A percentile compares a stretch with the other conserved stretches of the same genome.
Conservation (phyloP, 108 stramenopile species). For the Discostella pseudostelligera region DNA sequence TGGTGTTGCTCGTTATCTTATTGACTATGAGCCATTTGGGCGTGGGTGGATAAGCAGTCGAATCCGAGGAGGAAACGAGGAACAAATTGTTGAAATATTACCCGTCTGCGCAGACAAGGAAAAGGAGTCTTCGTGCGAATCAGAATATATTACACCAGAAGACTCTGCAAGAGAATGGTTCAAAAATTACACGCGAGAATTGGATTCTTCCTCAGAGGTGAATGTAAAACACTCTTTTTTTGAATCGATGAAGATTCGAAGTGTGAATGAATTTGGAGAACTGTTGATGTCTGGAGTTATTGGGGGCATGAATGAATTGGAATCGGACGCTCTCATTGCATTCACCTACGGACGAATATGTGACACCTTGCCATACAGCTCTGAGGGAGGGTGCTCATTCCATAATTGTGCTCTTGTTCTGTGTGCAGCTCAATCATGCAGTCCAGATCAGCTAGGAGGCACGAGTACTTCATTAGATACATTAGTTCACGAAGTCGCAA, state of each 20-base stretch:
- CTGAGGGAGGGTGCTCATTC: slow-evolving; percentile 59
- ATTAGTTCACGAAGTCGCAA: slow-evolving; percentile 54
- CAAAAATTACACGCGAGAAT: slow-evolving; percentile 20
- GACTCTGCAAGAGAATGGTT: slow-evolving; percentile 74
- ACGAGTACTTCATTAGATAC: slow-evolving; percentile 32
- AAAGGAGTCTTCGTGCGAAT: slow-evolving; percentile 9
- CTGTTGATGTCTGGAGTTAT: slow-evolving; percentile 45
- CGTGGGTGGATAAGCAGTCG: slow-evolving; percentile 87
- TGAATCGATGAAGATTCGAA: slow-evolving; percentile 27
- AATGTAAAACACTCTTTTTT: slow-evolving; percentile 13
- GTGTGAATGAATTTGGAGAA: slow-evolving; percentile 49
- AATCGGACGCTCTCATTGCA: slow-evolving; percentile 63
- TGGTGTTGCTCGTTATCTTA: slow-evolving; percentile 84
- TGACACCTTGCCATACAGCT: slow-evolving; percentile 52
- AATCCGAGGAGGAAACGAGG: slow-evolving; percentile 88
- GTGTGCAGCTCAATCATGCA: slow-evolving; percentile 20
- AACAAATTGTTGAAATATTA: slow-evolving; percentile 66
- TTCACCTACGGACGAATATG: slow-evolving; percentile 47
- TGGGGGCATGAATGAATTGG: slow-evolving; percentile 41
- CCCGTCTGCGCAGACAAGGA: slow-evolving; percentile 38
- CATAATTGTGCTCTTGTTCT: slow-evolving; percentile 56
- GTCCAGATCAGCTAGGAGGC: slow-evolving; percentile 4
- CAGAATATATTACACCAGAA: slow-evolving; percentile 42
- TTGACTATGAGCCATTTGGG: slow-evolving; percentile 53
- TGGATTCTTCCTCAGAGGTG: not conserved